Evolutionary conservation across 371 early-diverging fungal species (phyloP).

Genomic region (Syncephalastrum contaminatum): DNA sequence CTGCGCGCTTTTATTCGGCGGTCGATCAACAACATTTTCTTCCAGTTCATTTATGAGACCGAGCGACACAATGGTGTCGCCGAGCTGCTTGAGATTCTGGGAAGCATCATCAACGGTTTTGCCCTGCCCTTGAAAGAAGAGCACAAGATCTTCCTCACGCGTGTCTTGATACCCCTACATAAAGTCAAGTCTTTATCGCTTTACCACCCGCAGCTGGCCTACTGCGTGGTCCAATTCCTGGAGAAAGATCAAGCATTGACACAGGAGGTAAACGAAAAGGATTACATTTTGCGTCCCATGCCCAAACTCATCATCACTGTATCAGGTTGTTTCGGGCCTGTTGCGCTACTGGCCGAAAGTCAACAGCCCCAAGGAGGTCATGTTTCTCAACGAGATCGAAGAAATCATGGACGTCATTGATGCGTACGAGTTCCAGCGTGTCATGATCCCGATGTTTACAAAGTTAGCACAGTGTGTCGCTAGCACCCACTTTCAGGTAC

Average conservation of each 20-base stretch:
- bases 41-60: slow-evolving; percentile 95
- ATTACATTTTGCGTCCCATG: too few species aligned
- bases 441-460: slow-evolving; percentile 89
- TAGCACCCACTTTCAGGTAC: slow-evolving; percentile 94
- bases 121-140: slow-evolving; percentile 96
- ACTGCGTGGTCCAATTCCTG: slow-evolving; percentile 96
- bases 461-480: slow-evolving; percentile 92
- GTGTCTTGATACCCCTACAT: slow-evolving; percentile 94
- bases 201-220: slow-evolving; percentile 95
- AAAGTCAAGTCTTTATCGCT: slow-evolving; percentile 89
- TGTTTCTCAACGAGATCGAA: slow-evolving; percentile 96
- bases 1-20: slow-evolving; percentile 95
- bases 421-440: slow-evolving; percentile 82
- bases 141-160: slow-evolving; percentile 90
- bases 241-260: slow-evolving; percentile 93
- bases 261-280: slow-evolving; percentile 60
- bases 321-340: slow-evolving; percentile 81
- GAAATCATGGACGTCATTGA: slow-evolving; percentile 94
- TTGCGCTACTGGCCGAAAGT: slow-evolving; percentile 97
- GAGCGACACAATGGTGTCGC: slow-evolving; percentile 97
- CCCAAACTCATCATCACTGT: not conserved
- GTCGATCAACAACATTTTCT: slow-evolving; percentile 96
- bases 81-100: slow-evolving; percentile 94
- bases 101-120: slow-evolving; percentile 98
- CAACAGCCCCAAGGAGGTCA: slow-evolving; percentile 96